These are phyloP conservation scores for Tuber brumale DNA, from an alignment of 495 filamentous ascomycete genomes.

Conservation along the genomic window DNA sequence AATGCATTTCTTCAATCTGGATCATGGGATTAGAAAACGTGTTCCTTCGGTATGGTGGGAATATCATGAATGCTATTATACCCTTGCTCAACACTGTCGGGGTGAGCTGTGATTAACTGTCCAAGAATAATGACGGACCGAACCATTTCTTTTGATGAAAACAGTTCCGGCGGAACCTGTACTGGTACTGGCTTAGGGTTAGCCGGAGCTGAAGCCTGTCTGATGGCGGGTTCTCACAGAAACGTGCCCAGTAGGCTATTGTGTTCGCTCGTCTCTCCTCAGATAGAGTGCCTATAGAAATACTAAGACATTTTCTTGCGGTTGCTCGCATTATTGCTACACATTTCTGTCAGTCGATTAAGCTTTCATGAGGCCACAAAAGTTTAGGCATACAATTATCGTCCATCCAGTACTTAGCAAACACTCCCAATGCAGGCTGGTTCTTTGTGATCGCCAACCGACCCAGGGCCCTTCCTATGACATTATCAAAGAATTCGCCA, in stretches of 20 bases:
- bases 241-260: constrained; percentile 30
- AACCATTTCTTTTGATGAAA: constrained; percentile 33
- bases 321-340: constrained; percentile 30
- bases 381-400: constrained; percentile 20
- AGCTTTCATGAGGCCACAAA: neutral
- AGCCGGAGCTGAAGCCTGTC: neutral
- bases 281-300: constrained; percentile 19
- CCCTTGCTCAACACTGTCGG: constrained; percentile 26
- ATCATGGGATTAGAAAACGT: neutral
- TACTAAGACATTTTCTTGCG: constrained; percentile 28
- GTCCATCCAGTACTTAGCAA: constrained; percentile 42
- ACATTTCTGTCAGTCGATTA: neutral
- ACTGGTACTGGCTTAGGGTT: constrained; percentile 22
- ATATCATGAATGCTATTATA: neutral
- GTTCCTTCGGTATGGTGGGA: neutral
- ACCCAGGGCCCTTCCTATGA: constrained; percentile 17
- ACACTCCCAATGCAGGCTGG: constrained; percentile 29
- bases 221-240: constrained; percentile 16
- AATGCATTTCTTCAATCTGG: constrained; percentile 31
- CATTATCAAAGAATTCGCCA: constrained; percentile 15
- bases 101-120: constrained; percentile 27
- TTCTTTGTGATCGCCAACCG: neutral
- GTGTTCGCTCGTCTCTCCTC: constrained; percentile 11
- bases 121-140: constrained; percentile 36
- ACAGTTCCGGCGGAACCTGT: constrained; percentile 33